Conservation (phyloP, 2,329 filamentous ascomycete genomes). For the Xylariaceae sp. region DNA sequence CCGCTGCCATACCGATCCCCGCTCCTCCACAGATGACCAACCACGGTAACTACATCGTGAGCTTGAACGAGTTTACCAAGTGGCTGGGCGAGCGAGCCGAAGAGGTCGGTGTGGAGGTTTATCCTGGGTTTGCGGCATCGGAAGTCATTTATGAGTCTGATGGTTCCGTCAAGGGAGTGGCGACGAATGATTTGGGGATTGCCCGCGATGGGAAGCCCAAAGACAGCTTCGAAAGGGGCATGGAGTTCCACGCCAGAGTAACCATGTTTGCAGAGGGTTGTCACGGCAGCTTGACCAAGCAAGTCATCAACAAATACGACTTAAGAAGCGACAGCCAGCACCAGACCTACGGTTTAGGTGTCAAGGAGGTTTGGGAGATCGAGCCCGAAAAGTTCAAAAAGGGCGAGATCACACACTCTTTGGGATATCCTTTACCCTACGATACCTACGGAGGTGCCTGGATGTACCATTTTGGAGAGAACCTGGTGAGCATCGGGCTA, state of each 20-base stretch:
- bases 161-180: constrained; percentile 88
- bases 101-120: constrained; percentile 92
- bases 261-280: constrained; percentile 94
- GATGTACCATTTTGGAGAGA: constrained; percentile 99
- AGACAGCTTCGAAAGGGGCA: constrained; percentile 88
- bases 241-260: constrained; percentile 94
- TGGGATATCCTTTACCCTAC: constrained; percentile 85
- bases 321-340: constrained; percentile 83
- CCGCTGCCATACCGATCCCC: constrained; percentile 72
- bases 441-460: constrained; percentile 97
- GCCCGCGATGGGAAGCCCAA: constrained; percentile 79
- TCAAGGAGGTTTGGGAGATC: constrained; percentile 98
- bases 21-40: constrained; percentile 97
- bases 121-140: constrained; percentile 91
- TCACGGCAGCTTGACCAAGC: constrained; percentile 92
- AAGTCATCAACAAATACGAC: constrained; percentile 92
- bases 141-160: constrained; percentile 86
- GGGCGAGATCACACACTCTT: constrained; percentile 80
- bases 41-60: constrained; percentile 96
- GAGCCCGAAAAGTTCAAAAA: constrained; percentile 87
- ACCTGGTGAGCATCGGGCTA: constrained; percentile 86
- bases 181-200: constrained; percentile 91
- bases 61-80: constrained; percentile 89
- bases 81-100: constrained; percentile 97
- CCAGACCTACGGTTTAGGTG: constrained; percentile 90